These are phyloP conservation scores for Yueomyces sinensis DNA, from an alignment of 805 yeast species.

Conservation along the genomic window DNA sequence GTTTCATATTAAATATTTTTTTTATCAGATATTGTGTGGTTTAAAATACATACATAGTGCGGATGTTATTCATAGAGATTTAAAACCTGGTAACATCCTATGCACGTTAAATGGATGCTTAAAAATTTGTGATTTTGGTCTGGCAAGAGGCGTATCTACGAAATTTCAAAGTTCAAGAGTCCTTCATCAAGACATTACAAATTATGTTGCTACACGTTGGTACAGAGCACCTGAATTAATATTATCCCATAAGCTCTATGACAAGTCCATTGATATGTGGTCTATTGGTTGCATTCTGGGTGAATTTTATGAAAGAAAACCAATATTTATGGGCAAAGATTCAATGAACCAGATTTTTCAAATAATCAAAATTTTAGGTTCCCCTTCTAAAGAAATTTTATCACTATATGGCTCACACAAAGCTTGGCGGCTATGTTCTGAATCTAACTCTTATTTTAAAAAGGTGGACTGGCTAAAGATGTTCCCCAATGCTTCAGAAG, in stretches of 20 bases:
- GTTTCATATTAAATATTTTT: conserved; percentile 61
- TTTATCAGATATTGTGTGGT: conserved; percentile 78
- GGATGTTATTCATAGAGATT: conserved; percentile 82
- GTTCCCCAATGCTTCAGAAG: conserved; percentile 47
- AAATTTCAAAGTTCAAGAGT: conserved; percentile 10
- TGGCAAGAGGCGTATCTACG: conserved; percentile 62
- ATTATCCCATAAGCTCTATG: conserved; percentile 43
- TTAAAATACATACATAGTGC: conserved; percentile 84
- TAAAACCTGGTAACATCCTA: conserved; percentile 82
- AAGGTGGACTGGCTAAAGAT: conserved; percentile 36
- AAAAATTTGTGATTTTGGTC: conserved; percentile 88
- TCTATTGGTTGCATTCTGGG: conserved; percentile 85
- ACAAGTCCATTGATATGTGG: conserved; percentile 79
- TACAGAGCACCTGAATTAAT: conserved; percentile 89
- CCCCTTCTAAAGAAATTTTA: conserved; percentile 42
- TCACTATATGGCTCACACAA: conserved; percentile 31
- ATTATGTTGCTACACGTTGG: conserved; percentile 92
- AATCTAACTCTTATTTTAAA: conserved; percentile 21
- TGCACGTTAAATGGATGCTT: conserved; percentile 61
- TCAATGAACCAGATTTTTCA: conserved; percentile 58
- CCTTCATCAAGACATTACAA: conserved; percentile 40
- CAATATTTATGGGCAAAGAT: conserved; percentile 67
- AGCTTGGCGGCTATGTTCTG: conserved; percentile 34
- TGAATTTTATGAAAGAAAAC: conserved; percentile 70
- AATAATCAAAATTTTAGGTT: conserved; percentile 57